A percentile compares a stretch with the other conserved stretches of the same genome.
phyloP scores from a whole-genome alignment of 495 filamentous ascomycete species.

The Aspergillus steynii region DNA sequence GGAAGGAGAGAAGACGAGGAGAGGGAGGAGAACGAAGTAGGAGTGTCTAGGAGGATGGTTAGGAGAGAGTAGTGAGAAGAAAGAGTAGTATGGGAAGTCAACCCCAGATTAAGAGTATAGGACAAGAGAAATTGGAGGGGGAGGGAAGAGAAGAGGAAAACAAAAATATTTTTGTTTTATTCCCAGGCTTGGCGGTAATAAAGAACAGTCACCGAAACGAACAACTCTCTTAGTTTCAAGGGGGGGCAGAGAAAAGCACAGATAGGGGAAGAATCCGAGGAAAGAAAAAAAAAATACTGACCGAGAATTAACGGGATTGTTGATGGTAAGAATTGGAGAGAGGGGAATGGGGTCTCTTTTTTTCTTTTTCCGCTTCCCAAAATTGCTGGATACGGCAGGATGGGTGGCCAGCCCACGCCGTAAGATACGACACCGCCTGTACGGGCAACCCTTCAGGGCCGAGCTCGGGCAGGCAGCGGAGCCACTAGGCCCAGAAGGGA shows the following conservation, averaged over 20 bases:
- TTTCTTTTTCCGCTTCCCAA: conserved; percentile 4
- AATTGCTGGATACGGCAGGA: conserved; percentile 5
- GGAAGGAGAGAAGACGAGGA: conserved; percentile 13
- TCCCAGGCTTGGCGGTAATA: conserved; percentile 6
- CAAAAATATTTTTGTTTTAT: conserved; percentile 6
- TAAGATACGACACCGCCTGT: background rate
- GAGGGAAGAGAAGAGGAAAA: conserved; percentile 15
- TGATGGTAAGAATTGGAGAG: conserved; percentile 5
- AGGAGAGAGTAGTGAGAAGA: conserved; percentile 24
- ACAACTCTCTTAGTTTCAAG: background rate
- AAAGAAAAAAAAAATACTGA: conserved; percentile 1
- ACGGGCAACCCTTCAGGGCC: background rate
- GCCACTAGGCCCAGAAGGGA: conserved; percentile 3
- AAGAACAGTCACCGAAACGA: background rate
- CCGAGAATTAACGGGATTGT: conserved; percentile 2
- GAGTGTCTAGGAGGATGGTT: background rate
- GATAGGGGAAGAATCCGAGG: conserved; percentile 4
- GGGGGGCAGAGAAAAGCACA: conserved; percentile 11
- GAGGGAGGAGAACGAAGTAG: background rate
- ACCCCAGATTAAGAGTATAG: conserved; percentile 38
- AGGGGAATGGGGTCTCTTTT: background rate
- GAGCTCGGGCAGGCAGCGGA: conserved; percentile 10
- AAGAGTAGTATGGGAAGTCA: conserved; percentile 24
- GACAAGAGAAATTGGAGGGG: conserved; percentile 17
- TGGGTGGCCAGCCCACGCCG: background rate